Evolutionary conservation across 306 rosid genomes (phyloP).

Genomic region (Fragaria ananassa): DNA sequence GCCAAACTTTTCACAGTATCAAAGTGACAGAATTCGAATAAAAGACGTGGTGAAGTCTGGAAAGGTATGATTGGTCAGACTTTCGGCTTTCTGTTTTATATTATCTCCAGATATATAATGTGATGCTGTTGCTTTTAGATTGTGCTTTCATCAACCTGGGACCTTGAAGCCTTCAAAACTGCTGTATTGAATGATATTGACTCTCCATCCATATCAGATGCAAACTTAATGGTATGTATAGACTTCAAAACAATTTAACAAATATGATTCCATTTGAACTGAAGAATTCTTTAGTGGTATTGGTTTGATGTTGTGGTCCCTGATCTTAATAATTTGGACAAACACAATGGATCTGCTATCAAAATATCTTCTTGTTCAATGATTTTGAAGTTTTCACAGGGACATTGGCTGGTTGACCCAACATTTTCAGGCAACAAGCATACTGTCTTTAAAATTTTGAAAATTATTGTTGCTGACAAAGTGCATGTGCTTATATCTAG

Average conservation of each 20-base stretch:
- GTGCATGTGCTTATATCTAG: background rate
- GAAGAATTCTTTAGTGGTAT: background rate
- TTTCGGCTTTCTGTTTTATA: conserved; percentile 23
- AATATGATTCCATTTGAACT: background rate
- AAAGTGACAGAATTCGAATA: conserved; percentile 63
- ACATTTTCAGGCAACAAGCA: background rate
- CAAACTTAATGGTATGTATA: conserved; percentile 61
- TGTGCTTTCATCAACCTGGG: conserved; percentile 53
- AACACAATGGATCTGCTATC: background rate
- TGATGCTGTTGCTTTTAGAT: conserved; percentile 44
- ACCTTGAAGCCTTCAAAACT: conserved; percentile 60
- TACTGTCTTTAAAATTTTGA: background rate
- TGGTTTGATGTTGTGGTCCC: background rate
- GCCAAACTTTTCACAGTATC: conserved; percentile 54
- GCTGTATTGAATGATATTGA: conserved; percentile 50
- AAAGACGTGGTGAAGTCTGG: conserved; percentile 78
- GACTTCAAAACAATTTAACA: background rate
- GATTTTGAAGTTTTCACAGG: background rate
- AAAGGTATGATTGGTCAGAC: conserved; percentile 54
- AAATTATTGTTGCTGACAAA: background rate
- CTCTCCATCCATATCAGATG: conserved; percentile 59
- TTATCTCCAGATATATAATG: conserved; percentile 23
- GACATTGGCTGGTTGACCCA: background rate
- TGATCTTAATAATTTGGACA: background rate
- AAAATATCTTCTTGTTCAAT: background rate